Evolutionary conservation across 225 moss, liverwort and hornwort genomes (phyloP).

Genomic region (Pseudoscleropodium purum): DNA sequence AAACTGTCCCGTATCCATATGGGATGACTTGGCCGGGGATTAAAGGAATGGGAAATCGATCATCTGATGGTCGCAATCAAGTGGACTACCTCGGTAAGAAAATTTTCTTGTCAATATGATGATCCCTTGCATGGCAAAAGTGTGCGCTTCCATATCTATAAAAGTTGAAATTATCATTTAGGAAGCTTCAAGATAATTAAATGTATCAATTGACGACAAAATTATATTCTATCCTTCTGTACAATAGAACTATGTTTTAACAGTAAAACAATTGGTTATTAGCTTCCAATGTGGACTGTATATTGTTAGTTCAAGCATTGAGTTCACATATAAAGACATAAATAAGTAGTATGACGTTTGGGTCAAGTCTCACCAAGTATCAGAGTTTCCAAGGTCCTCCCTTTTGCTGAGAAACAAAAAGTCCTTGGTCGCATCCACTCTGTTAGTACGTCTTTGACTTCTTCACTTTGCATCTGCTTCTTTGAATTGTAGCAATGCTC

Average conservation of each 20-base stretch:
- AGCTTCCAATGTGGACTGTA: neutral
- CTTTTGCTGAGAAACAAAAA: neutral
- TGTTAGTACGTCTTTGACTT: neutral
- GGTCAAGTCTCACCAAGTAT: neutral
- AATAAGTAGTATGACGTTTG: neutral
- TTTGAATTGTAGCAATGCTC: conserved; percentile 17
- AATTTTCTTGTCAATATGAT: neutral
- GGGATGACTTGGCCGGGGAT: conserved; percentile 46
- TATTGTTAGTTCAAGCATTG: neutral
- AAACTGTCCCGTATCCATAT: conserved; percentile 24
- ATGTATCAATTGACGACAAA: neutral
- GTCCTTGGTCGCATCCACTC: neutral
- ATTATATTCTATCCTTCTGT: neutral
- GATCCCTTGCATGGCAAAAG: neutral
- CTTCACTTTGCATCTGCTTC: neutral
- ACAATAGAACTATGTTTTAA: neutral
- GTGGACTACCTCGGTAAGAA: conserved; percentile 31
- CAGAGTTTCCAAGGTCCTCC: neutral
- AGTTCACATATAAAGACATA: neutral
- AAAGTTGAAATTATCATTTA: neutral
- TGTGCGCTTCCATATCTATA: neutral
- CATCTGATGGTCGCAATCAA: conserved; percentile 32
- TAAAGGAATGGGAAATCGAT: conserved; percentile 19
- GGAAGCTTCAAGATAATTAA: neutral
- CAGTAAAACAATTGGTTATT: neutral